phyloP scores from a whole-genome alignment of 1,284 basidiomycete species.

The Cryptococcus sp. region DNA sequence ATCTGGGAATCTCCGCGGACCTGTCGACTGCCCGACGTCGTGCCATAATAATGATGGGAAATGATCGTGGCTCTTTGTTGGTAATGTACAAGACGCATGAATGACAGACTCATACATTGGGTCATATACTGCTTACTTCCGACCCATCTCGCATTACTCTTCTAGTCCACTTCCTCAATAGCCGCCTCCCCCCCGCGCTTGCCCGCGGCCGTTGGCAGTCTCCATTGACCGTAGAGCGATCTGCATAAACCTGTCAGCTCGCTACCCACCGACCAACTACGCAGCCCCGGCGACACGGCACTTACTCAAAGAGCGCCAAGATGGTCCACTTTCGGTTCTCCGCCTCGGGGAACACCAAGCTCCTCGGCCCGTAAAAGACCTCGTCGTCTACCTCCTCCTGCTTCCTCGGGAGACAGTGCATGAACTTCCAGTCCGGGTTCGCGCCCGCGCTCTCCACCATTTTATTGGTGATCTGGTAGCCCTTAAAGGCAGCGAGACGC shows the following conservation, averaged over 20 bases:
- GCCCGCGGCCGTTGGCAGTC: too few relatives aligned
- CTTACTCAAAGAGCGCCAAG: constrained; percentile 60
- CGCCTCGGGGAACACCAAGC: constrained; percentile 54
- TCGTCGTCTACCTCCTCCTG: constrained; percentile 91
- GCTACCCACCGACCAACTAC: too few relatives aligned
- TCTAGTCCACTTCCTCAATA: too few relatives aligned
- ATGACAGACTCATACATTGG: too few relatives aligned
- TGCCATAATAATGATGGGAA: too few relatives aligned
- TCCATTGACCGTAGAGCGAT: neutral
- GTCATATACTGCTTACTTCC: too few relatives aligned
- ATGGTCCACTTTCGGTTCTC: constrained; percentile 94
- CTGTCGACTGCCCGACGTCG: too few relatives aligned
- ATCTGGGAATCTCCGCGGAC: too few relatives aligned
- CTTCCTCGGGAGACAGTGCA: constrained; percentile 95
- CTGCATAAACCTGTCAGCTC: neutral
- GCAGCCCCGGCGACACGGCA: neutral
- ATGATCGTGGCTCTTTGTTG: too few relatives aligned
- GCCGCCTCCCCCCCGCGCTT: too few relatives aligned
- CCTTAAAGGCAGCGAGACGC: constrained; percentile 79
- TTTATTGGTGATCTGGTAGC: constrained; percentile 90
- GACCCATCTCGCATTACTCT: too few relatives aligned
- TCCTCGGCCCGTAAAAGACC: constrained; percentile 58
- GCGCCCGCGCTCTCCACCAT: constrained; percentile 76
- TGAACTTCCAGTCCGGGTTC: constrained; percentile 86
- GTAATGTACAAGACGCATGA: too few relatives aligned